Conservation (phyloP, 2,329 filamentous ascomycete species). For the Colletotrichum trifolii region DNA sequence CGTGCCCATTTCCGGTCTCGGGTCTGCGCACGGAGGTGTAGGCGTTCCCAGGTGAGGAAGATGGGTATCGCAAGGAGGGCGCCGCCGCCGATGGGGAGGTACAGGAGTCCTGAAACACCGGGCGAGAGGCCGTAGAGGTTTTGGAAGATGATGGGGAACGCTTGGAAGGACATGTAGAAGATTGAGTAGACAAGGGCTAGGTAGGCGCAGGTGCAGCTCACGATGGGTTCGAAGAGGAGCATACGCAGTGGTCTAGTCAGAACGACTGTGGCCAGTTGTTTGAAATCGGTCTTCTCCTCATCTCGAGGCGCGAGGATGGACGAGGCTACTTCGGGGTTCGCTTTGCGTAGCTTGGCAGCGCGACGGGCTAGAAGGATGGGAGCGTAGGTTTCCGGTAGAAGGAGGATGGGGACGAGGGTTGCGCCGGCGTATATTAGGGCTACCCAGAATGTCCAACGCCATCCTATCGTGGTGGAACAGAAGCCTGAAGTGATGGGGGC, state of each 20-base stretch:
- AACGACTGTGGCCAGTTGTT: constrained; percentile 74
- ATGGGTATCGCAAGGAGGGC: constrained; percentile 67
- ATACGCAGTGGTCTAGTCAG: constrained; percentile 78
- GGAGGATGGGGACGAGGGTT: constrained; percentile 69
- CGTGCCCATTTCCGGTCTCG: constrained; percentile 65
- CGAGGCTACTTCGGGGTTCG: constrained; percentile 57
- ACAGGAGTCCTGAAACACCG: constrained; percentile 73
- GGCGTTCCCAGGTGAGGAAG: constrained; percentile 68
- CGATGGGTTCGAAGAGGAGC: constrained; percentile 78
- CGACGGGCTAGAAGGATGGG: constrained; percentile 67
- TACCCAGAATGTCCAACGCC: constrained; percentile 79
- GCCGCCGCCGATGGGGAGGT: constrained; percentile 75
- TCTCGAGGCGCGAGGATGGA: constrained; percentile 70
- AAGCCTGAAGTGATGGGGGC: constrained; percentile 75
- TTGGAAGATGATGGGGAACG: constrained; percentile 77
- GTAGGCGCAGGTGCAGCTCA: constrained; percentile 76
- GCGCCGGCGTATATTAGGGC: constrained; percentile 74
- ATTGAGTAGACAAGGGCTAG: constrained; percentile 76
- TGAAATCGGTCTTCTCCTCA: constrained; percentile 66
- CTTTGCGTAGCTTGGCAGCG: constrained; percentile 67
- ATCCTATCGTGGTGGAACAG: constrained; percentile 66
- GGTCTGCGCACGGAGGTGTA: constrained; percentile 37
- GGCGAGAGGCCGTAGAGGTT: constrained; percentile 70
- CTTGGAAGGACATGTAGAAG: constrained; percentile 80
- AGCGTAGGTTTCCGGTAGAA: constrained; percentile 74